phyloP scores from a whole-genome alignment of 805 yeast species.

The Wickerhamiella sergipiensis region DNA sequence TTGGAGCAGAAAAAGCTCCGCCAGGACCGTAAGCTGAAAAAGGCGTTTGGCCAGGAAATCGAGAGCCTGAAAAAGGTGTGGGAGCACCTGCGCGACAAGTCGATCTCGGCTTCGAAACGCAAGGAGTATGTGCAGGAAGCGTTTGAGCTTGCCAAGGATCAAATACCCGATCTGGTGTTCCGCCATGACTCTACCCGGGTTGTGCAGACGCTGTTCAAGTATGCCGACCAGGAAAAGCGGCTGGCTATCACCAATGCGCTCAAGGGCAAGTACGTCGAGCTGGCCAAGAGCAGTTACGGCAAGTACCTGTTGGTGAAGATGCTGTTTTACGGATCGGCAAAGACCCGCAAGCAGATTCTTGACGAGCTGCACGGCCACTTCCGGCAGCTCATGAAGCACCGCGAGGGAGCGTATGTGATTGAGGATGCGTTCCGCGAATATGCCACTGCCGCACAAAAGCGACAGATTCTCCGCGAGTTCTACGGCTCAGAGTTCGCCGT shows the following conservation, averaged over 20 bases:
- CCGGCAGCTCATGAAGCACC: constrained; percentile 86
- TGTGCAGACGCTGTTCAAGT: constrained; percentile 84
- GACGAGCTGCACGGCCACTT: constrained; percentile 82
- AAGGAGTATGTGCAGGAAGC: constrained; percentile 68
- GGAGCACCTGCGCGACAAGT: constrained; percentile 82
- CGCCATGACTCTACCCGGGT: constrained; percentile 96
- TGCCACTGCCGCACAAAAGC: constrained; percentile 69
- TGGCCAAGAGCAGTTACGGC: constrained; percentile 90
- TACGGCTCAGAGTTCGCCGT: constrained; percentile 95
- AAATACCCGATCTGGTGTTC: constrained; percentile 69
- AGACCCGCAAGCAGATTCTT: constrained; percentile 59
- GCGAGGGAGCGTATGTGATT: constrained; percentile 95
- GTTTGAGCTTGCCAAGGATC: constrained; percentile 70
- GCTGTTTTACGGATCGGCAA: constrained; percentile 81
- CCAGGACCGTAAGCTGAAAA: constrained; percentile 71
- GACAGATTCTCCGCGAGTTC: constrained; percentile 87
- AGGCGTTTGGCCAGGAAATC: constrained; percentile 79
- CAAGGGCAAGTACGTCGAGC: constrained; percentile 60
- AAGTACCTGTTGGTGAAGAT: constrained; percentile 80
- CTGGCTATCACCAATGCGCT: constrained; percentile 51
- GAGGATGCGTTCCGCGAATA: constrained; percentile 84
- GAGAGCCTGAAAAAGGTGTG: constrained; percentile 74
- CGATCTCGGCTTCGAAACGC: constrained; percentile 59
- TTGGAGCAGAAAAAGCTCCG: constrained; percentile 68
- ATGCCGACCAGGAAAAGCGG: constrained; percentile 68